These are phyloP conservation scores for Aspergillus tubingensis DNA, from an alignment of 2,329 filamentous ascomycete species.

Conservation along the genomic window DNA sequence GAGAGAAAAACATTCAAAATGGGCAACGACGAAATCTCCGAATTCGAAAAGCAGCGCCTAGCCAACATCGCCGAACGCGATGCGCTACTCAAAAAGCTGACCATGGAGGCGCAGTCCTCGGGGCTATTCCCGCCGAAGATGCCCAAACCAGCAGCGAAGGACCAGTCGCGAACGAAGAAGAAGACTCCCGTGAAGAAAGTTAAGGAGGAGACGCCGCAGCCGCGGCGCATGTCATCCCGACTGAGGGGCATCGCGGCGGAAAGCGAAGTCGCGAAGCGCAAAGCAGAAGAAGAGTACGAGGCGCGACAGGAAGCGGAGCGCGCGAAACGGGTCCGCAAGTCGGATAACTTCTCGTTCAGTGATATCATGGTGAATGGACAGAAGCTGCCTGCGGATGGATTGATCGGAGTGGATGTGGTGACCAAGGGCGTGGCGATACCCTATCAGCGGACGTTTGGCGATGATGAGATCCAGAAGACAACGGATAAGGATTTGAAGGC, in stretches of 20 bases:
- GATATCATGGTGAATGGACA: conserved; percentile 80
- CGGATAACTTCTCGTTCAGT: conserved; percentile 68
- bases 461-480: conserved; percentile 79
- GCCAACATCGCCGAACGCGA: conserved; percentile 88
- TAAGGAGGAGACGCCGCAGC: conserved; percentile 61
- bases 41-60: conserved; percentile 80
- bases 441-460: conserved; percentile 79
- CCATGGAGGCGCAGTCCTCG: conserved; percentile 65
- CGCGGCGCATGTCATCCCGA: conserved; percentile 63
- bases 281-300: conserved; percentile 65
- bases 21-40: conserved; percentile 63
- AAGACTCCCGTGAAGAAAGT: conserved; percentile 53
- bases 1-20: not conserved
- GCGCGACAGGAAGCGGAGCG: conserved; percentile 59
- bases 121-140: conserved; percentile 62
- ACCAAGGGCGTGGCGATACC: conserved; percentile 70
- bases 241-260: conserved; percentile 65
- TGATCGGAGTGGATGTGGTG: conserved; percentile 63
- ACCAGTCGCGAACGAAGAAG: conserved; percentile 52
- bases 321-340: conserved; percentile 65
- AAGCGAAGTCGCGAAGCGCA: conserved; percentile 67
- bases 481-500: conserved; percentile 73
- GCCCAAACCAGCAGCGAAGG: conserved; percentile 51
- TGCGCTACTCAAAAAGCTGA: conserved; percentile 76
- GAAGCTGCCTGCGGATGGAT: conserved; percentile 67